Evolutionary conservation across 1,139 yeast genomes (phyloP).

Genomic region (Pichia sp.): DNA sequence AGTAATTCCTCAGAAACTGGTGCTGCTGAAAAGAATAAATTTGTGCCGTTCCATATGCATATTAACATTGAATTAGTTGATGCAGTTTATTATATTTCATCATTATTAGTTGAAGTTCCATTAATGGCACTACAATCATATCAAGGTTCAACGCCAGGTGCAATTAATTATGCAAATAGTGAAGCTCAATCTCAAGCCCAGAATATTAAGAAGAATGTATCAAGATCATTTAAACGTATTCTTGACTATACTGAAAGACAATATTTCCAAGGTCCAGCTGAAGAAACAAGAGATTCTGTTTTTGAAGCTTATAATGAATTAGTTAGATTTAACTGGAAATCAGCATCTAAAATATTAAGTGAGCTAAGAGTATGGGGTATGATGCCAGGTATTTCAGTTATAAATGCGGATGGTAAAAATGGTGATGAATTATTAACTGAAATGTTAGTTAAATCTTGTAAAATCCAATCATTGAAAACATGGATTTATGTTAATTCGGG

Average conservation of each 20-base stretch:
- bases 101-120: slow-evolving; percentile 89
- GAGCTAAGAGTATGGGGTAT: slow-evolving; percentile 80
- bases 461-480: slow-evolving; percentile 39
- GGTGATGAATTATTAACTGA: slow-evolving; percentile 11
- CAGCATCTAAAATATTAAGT: slow-evolving; percentile 64
- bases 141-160: slow-evolving; percentile 23
- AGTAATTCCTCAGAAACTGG: slow-evolving; percentile 25
- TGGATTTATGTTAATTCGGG: slow-evolving; percentile 19
- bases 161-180: slow-evolving; percentile 40
- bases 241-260: slow-evolving; percentile 93
- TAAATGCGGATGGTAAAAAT: slow-evolving; percentile 11
- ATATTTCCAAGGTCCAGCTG: slow-evolving; percentile 96
- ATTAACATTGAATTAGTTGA: slow-evolving; percentile 92
- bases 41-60: slow-evolving; percentile 97
- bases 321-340: slow-evolving; percentile 85
- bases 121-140: slow-evolving; percentile 46
- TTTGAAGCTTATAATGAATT: slow-evolving; percentile 90
- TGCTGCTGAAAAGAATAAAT: slow-evolving; percentile 60
- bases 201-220: slow-evolving; percentile 30
- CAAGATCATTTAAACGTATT: slow-evolving; percentile 83
- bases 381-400: slow-evolving; percentile 18
- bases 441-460: slow-evolving; percentile 63
- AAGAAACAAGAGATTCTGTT: slow-evolving; percentile 88
- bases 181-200: slow-evolving; percentile 24
- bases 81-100: slow-evolving; percentile 86